These are phyloP conservation scores for Ceriops zippeliana DNA, from an alignment of 345 rosid species.

Conservation along the genomic window DNA sequence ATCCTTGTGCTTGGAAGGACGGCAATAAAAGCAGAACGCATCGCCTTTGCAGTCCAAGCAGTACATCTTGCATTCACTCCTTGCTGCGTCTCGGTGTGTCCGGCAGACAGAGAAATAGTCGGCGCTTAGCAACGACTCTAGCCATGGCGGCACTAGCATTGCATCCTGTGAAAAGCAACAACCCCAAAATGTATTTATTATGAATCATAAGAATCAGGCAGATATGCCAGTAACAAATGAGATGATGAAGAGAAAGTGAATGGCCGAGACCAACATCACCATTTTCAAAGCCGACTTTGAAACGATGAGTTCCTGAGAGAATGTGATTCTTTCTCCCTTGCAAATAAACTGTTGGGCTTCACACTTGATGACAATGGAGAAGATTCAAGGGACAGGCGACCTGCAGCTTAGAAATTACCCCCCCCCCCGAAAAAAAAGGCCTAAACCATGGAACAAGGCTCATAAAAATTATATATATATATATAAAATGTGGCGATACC, in stretches of 20 bases:
- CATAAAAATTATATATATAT: slow-evolving; percentile 16
- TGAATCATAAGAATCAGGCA: not conserved
- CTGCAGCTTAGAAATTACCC: not conserved
- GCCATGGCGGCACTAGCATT: slow-evolving; percentile 79
- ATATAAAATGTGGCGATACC: slow-evolving; percentile 5
- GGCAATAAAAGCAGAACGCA: slow-evolving; percentile 81
- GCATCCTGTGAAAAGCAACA: slow-evolving; percentile 20
- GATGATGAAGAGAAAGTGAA: not conserved
- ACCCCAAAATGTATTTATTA: not conserved
- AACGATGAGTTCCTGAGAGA: slow-evolving; percentile 5
- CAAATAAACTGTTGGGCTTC: not conserved
- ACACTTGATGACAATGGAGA: slow-evolving; percentile 3
- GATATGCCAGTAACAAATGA: not conserved
- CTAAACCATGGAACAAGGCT: slow-evolving; percentile 22
- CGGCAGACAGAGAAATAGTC: slow-evolving; percentile 61
- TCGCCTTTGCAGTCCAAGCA: slow-evolving; percentile 64
- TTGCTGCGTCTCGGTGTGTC: slow-evolving; percentile 53
- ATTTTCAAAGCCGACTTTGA: slow-evolving; percentile 15
- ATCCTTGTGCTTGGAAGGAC: slow-evolving; percentile 67
- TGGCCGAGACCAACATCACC: slow-evolving; percentile 4
- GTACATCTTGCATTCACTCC: slow-evolving; percentile 86
- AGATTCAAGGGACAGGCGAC: not conserved
- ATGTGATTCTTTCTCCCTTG: not conserved
- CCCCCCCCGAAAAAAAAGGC: slow-evolving; percentile 32
- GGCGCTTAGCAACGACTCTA: slow-evolving; percentile 59